Base-by-base conservation (phyloP, 164 flowering plant genomes). In the Cinnamomum micranthum region DNA sequence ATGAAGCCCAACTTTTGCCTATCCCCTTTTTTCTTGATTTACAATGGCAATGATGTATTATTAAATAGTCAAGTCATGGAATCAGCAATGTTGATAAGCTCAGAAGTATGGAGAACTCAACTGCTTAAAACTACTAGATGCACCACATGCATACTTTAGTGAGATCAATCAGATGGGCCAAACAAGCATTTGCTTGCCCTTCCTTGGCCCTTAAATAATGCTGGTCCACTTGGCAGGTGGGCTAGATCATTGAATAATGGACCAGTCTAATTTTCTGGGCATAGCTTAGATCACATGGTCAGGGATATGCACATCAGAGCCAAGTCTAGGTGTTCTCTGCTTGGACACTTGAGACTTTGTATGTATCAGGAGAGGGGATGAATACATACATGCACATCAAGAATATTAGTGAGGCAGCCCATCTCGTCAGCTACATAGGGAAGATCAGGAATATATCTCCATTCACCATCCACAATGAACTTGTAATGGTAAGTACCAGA, bases 381-480 rank as follows among this genome's bases (percentile, higher is more conserved):
- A 58, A 69, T 62, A 82, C 92, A 84, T 83, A 94, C 98, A 74
- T 89, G 76, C 71, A 94, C 94, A 80, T 94, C 93, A 73, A 94
- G 93, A 65, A 94, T 76, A 84, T 94, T 94, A 78, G 81, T 83
- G 50, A 83, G 75, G 77, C 55, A 69, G 51, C 92, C 97, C 85
- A 70, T 81, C 72, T 90, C 95, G 82, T 90, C 92, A 50, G 87
- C 76, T 72, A 83, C 74, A 74, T 68, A 87, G 71, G 97, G 97
- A 73, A 92, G 86, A 70, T 94, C 97, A 55, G 92, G 96, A 74
- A 80, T 82, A 77, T 90, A 87, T 87, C 90, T 90, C 84, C 83
- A 78, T 77, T 94, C 88, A 2, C 97, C 98, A 85, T 94, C 98
- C 59, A 94, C 95, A 51, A 90, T 81, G 79, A 94, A 87, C 81